These are phyloP conservation scores for Hymenoscyphus fructigenus DNA, from an alignment of 2,329 filamentous ascomycete genomes.

Conservation along the genomic window DNA sequence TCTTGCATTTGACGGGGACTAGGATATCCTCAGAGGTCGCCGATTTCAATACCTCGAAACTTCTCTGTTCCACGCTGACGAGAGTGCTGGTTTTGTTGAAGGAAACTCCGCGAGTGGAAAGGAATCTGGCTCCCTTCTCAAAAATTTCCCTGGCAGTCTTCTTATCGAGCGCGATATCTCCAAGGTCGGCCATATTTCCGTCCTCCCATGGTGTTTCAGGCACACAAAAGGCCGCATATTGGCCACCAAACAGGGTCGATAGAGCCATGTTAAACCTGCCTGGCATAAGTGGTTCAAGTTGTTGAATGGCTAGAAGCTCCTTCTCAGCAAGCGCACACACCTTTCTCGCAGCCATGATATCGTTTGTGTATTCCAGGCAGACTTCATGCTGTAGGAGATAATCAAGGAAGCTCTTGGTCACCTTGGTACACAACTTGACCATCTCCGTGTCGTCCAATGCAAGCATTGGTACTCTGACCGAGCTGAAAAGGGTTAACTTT, in stretches of 20 bases:
- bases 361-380: slow-evolving; percentile 73
- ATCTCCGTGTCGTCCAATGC: slow-evolving; percentile 52
- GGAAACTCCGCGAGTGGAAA: not conserved
- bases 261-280: slow-evolving; percentile 80
- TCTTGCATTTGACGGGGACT: slow-evolving; percentile 47
- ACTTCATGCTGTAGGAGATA: slow-evolving; percentile 84
- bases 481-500: slow-evolving; percentile 41
- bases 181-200: slow-evolving; percentile 19
- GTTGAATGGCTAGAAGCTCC: slow-evolving; percentile 63
- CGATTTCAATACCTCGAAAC: slow-evolving; percentile 55
- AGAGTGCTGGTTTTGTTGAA: not conserved
- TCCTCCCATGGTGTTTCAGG: slow-evolving; percentile 18
- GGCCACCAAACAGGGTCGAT: slow-evolving; percentile 64
- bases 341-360: slow-evolving; percentile 64
- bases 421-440: slow-evolving; percentile 60
- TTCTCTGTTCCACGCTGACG: slow-evolving; percentile 48
- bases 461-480: slow-evolving; percentile 56
- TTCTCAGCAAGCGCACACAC: slow-evolving; percentile 65
- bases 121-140: not conserved
- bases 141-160: not conserved
- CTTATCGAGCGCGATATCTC: slow-evolving; percentile 29
- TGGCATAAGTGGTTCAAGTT: slow-evolving; percentile 57
- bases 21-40: slow-evolving; percentile 32
- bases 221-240: slow-evolving; percentile 23
- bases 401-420: slow-evolving; percentile 83